phyloP scores from a whole-genome alignment of 2,329 filamentous ascomycete species.

The Pleoardoris graminearum region DNA sequence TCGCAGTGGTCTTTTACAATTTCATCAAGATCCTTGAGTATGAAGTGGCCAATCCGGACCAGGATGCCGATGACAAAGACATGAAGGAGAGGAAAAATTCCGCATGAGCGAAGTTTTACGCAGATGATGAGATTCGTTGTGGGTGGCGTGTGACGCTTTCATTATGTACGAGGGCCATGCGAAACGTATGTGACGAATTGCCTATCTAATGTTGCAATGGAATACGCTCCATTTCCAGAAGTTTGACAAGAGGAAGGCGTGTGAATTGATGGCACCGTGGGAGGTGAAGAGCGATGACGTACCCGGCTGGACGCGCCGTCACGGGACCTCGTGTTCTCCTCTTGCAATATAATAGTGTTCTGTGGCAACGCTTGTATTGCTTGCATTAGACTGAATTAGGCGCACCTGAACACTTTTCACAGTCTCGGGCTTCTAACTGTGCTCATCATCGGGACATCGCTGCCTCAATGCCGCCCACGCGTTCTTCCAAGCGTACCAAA shows the following conservation, averaged over 20 bases:
- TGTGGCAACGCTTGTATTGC: neutral
- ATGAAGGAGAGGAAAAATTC: slow-evolving; percentile 5
- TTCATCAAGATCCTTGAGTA: slow-evolving; percentile 49
- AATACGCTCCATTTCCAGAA: neutral
- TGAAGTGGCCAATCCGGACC: slow-evolving; percentile 35
- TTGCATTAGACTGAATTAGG: too few species aligned
- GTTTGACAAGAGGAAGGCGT: too few species aligned
- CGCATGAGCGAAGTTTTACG: neutral
- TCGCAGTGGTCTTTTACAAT: slow-evolving; percentile 54
- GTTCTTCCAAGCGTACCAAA: slow-evolving; percentile 10
- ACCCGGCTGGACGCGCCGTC: neutral
- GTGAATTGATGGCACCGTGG: too few species aligned
- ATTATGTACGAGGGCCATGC: too few species aligned
- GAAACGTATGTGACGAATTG: neutral
- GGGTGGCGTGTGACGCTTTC: too few species aligned
- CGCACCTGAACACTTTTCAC: too few species aligned
- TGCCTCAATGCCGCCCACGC: slow-evolving; percentile 24
- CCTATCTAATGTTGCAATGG: neutral
- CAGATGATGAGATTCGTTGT: too few species aligned
- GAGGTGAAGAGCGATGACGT: slow-evolving; percentile 1
- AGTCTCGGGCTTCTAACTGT: too few species aligned
- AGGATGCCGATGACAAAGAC: slow-evolving; percentile 29
- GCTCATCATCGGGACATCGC: too few species aligned
- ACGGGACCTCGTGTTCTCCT: slow-evolving; percentile 5
- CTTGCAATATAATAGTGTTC: neutral